phyloP scores from a whole-genome alignment of 2,329 filamentous ascomycete genomes.

The Ophiognomonia clavigignenti-juglandacearum region DNA sequence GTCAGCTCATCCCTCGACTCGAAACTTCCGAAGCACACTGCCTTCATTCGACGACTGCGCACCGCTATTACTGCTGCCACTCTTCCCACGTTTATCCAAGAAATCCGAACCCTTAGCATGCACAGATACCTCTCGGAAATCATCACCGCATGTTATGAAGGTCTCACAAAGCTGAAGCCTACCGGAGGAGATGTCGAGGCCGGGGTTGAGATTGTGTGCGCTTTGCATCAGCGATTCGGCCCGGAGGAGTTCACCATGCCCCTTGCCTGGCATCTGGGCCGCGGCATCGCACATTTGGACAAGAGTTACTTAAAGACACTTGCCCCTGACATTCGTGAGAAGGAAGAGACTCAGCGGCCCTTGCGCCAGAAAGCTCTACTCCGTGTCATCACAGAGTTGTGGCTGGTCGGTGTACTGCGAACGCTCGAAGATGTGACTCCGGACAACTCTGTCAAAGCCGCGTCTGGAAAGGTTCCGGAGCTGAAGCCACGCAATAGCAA shows the following conservation, averaged over 20 bases:
- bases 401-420: conserved; percentile 83
- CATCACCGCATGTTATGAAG: conserved; percentile 92
- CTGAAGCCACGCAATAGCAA: conserved; percentile 56
- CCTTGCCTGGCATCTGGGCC: conserved; percentile 86
- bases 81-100: conserved; percentile 78
- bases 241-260: conserved; percentile 86
- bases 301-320: conserved; percentile 76
- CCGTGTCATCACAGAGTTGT: conserved; percentile 89
- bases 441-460: conserved; percentile 58
- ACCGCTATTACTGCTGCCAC: conserved; percentile 80
- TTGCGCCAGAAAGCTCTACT: conserved; percentile 80
- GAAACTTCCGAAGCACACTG: conserved; percentile 95
- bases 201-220: conserved; percentile 87
- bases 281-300: conserved; percentile 86
- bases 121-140: conserved; percentile 98
- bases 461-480: conserved; percentile 58
- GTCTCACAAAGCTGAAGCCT: conserved; percentile 78
- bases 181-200: conserved; percentile 86
- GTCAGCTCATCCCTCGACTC: conserved; percentile 82
- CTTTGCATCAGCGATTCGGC: conserved; percentile 93
- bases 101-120: conserved; percentile 84
- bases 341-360: conserved; percentile 92
- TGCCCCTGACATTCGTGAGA: conserved; percentile 76
- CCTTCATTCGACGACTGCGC: conserved; percentile 93
- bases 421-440: conserved; percentile 68